These are phyloP conservation scores for Bipolaris cookei DNA, from an alignment of 2,329 filamentous ascomycete genomes.

Conservation along the genomic window DNA sequence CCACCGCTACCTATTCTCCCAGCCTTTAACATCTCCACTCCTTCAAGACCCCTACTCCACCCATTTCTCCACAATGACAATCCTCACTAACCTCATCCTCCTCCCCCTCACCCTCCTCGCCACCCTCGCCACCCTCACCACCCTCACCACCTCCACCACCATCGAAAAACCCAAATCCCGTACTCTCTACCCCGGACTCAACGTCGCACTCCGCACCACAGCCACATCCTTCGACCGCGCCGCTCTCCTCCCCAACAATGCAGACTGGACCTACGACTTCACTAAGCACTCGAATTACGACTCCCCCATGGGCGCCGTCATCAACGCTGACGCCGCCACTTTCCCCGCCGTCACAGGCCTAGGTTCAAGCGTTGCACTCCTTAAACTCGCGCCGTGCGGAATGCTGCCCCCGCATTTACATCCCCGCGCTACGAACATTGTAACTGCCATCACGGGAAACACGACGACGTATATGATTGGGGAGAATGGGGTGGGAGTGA, in stretches of 20 bases:
- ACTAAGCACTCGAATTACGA: slow-evolving; percentile 52
- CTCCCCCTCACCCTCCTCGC: slow-evolving; percentile 20
- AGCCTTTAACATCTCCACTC: neutral
- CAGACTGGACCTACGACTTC: slow-evolving; percentile 60
- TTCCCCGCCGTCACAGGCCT: slow-evolving; percentile 57
- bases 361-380: slow-evolving; percentile 56
- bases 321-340: slow-evolving; percentile 60
- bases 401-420: slow-evolving; percentile 61
- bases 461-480: slow-evolving; percentile 60
- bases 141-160: slow-evolving; percentile 25
- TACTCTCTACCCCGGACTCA: slow-evolving; percentile 51
- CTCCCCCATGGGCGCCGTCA: slow-evolving; percentile 56
- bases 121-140: slow-evolving; percentile 20
- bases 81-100: slow-evolving; percentile 3
- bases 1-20: neutral
- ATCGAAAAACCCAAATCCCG: slow-evolving; percentile 44
- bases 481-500: slow-evolving; percentile 57
- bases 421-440: slow-evolving; percentile 58
- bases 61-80: neutral
- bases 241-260: slow-evolving; percentile 49
- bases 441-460: slow-evolving; percentile 56
- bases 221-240: slow-evolving; percentile 57
- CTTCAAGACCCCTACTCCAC: neutral
- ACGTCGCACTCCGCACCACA: slow-evolving; percentile 45
- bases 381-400: slow-evolving; percentile 58